phyloP scores from a whole-genome alignment of 768 basidiomycete species.

The Boletus tylopilopsis region DNA sequence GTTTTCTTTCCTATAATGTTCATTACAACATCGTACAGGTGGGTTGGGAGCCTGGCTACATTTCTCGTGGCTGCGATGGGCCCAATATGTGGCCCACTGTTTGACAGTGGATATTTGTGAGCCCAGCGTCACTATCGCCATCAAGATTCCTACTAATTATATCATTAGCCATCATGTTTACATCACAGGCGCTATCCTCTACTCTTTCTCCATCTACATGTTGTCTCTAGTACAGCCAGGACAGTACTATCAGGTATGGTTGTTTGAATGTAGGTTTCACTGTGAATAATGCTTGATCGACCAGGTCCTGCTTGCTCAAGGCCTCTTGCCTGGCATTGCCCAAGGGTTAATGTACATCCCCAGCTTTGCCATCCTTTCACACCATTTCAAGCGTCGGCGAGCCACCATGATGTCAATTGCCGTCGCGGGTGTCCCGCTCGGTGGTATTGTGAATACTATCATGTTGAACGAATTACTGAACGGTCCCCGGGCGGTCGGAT shows the following conservation, averaged over 20 bases:
- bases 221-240: conserved; percentile 34
- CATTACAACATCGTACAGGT: conserved; percentile 12
- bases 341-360: conserved; percentile 45
- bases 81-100: conserved; percentile 23
- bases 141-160: not conserved
- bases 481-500: too few species aligned
- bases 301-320: conserved; percentile 44
- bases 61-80: conserved; percentile 20
- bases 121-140: not conserved
- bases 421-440: conserved; percentile 47
- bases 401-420: conserved; percentile 44
- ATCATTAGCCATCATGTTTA: conserved; percentile 13
- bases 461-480: conserved; percentile 50
- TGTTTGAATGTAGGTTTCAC: not conserved
- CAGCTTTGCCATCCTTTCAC: conserved; percentile 39
- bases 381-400: conserved; percentile 41
- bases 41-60: conserved; percentile 22
- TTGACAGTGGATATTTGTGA: conserved; percentile 29
- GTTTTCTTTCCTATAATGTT: not conserved
- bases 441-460: conserved; percentile 55
- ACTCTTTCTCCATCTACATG: conserved; percentile 35
- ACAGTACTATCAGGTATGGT: conserved; percentile 33
- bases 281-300: not conserved
- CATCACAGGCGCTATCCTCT: conserved; percentile 25
- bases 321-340: conserved; percentile 39